Evolutionary conservation across 352 stramenopile species (phyloP), one percentile per base, ranked within the genome.

Genomic region (Globisporangium radiosum): DNA sequence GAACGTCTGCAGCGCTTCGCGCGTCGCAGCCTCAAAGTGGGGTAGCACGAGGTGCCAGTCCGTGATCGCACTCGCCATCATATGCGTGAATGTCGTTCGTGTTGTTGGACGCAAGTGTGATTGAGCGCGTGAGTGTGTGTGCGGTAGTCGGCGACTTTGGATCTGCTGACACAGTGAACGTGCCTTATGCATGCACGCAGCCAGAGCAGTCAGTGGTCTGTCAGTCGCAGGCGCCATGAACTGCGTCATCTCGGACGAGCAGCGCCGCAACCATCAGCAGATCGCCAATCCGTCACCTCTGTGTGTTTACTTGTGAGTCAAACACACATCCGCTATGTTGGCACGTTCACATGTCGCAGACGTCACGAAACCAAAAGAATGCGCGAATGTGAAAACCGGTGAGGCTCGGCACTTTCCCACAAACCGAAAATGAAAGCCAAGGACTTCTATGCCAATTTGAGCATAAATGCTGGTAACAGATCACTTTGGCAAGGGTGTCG

Each of bases 11-110:
- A 71, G 60, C 10, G 75, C 71, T 47, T 86, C 75, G 0, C 40
- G 48, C 17, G 49, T 60, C 45, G 73, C 78, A 5, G 58, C 62
- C 56, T 69, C 61, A 7, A 69, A 51, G 63, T 83, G 73, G 53
- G 68, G 45, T 25, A 67, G 56, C 25, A 68, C 72, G 6, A 19
- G 19, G 43, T 68, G 33, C 71, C 71, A 83, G 44, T 69, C 66
- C 42, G 66, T 44, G 38, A 75, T 63, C 59, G 70, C 62, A 7
- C 54, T 19, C 45, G 47, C 17, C 57, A 62, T 65, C 2, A 4
- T 55, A 25, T 25, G 50, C 10, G 13, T 55, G 25, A 25, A 25
- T 25, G 25, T 25, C 25, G 25, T 25, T 25, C 25, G 25, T 25
- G 25, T 25, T 2, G 25, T 25, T 25, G 25, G 25, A 25, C 25